Percentiles rank a stretch among this genome's conserved stretches.
Conservation (phyloP, 2,329 filamentous ascomycete genomes). For the Aschersonia sp. region DNA sequence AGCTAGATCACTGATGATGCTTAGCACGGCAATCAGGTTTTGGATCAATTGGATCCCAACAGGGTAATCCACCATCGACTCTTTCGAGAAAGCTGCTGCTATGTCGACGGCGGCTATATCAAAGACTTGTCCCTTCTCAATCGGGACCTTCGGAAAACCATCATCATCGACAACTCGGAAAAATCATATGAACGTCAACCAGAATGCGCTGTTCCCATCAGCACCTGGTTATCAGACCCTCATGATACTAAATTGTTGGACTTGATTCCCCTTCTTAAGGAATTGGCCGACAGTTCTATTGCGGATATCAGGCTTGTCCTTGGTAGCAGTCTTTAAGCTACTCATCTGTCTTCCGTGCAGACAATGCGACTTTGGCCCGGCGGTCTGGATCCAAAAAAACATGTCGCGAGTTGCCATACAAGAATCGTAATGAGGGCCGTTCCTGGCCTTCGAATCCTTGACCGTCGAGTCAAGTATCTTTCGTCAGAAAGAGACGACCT, state of each 20-base stretch:
- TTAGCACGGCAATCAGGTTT: slow-evolving; percentile 86
- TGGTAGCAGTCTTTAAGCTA: slow-evolving; percentile 64
- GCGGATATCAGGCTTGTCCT: slow-evolving; percentile 94
- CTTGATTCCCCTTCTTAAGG: slow-evolving; percentile 94
- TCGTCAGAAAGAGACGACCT: slow-evolving; percentile 5
- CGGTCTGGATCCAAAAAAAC: too few relatives aligned
- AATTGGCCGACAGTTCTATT: slow-evolving; percentile 77
- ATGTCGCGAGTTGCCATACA: slow-evolving; percentile 21
- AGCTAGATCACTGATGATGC: slow-evolving; percentile 4
- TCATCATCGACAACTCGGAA: slow-evolving; percentile 98
- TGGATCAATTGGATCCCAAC: slow-evolving; percentile 96
- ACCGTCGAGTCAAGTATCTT: slow-evolving; percentile 37
- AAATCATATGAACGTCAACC: slow-evolving; percentile 99
- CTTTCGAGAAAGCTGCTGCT: slow-evolving; percentile 97
- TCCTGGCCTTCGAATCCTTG: slow-evolving; percentile 32
- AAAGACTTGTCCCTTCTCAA: slow-evolving; percentile 97
- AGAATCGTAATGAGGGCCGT: slow-evolving; percentile 41
- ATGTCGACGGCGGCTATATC: slow-evolving; percentile 98
- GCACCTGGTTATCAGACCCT: slow-evolving; percentile 99
- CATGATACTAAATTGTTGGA: slow-evolving; percentile 98
- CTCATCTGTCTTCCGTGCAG: slow-evolving; percentile 14
- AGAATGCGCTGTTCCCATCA: slow-evolving; percentile 96
- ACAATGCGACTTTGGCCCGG: too few relatives aligned
- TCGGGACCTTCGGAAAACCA: slow-evolving; percentile 88
- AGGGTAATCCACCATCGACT: slow-evolving; percentile 89